Conservation (phyloP, 345 rosid genomes). For the Eucalyptus rudis region DNA sequence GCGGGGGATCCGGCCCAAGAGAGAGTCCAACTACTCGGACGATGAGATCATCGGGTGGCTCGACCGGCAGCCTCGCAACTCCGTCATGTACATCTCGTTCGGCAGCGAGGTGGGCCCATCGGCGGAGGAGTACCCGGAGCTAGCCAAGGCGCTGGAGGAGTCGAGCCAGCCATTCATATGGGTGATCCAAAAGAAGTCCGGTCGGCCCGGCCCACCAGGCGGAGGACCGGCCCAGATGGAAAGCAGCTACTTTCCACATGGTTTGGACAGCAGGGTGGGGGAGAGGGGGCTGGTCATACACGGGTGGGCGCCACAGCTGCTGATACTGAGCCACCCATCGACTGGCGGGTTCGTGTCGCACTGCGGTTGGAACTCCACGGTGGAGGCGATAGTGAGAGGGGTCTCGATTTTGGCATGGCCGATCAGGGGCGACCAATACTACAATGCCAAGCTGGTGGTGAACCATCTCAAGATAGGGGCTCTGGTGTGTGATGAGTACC, state of each 20-base stretch:
- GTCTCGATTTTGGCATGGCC: slow-evolving; percentile 42
- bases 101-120: slow-evolving; percentile 12
- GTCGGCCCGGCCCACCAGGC: background rate
- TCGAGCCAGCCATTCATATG: slow-evolving; percentile 10
- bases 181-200: slow-evolving; percentile 13
- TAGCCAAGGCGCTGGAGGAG: slow-evolving; percentile 7
- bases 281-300: slow-evolving; percentile 19
- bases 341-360: slow-evolving; percentile 37
- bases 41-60: slow-evolving; percentile 11
- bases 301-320: slow-evolving; percentile 42
- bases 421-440: slow-evolving; percentile 35
- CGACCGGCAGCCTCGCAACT: slow-evolving; percentile 1
- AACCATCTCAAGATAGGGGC: slow-evolving; percentile 18
- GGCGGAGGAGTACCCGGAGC: slow-evolving; percentile 3
- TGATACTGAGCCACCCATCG: slow-evolving; percentile 34
- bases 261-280: slow-evolving; percentile 5
- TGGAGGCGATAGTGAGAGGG: slow-evolving; percentile 37
- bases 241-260: background rate
- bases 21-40: slow-evolving; percentile 4
- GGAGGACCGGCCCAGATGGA: background rate
- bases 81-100: slow-evolving; percentile 14
- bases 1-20: background rate
- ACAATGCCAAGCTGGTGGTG: slow-evolving; percentile 28
- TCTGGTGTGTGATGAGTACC: slow-evolving; percentile 4
- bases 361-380: slow-evolving; percentile 47